Base-by-base conservation (phyloP, 768 basidiomycete genomes). In the Artomyces pyxidatus region DNA sequence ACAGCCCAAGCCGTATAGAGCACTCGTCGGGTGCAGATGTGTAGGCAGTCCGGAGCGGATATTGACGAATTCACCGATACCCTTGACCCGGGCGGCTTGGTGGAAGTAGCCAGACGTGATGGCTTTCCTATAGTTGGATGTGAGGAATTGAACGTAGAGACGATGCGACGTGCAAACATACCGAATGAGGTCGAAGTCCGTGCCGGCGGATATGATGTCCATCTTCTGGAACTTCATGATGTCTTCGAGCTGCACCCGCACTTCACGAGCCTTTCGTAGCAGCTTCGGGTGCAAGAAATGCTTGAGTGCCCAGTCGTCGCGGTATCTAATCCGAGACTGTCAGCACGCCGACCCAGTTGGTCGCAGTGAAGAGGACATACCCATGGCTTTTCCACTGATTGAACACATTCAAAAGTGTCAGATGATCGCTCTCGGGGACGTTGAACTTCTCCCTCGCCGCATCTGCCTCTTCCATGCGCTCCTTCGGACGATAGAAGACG, bases 191-290 rank as follows among this genome's bases (percentile, higher is more conserved):
- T 99, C 96, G 68, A 92, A 98, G 63, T 98, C 93, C 0, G 94
- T 97, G 6, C 95, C 95, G 32, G 82, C 85, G 5, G 92, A 91
- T 57, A 90, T 78, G 19, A 91, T 66, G 42, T 88, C 88, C 87
- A 98, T 90, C 71, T 97, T 97, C 68, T 97, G 94, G 66, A 89
- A 88, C 61, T 96, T 95, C 93, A 97, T 97, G 65, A 99, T 98
- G 61, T 99, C 96, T 62, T 97, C 94, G 14, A 99, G 77, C 69
- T 99, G 96, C 3, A 77, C 80, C 26, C 96, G 82, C 30, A 99
- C 96, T 71, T 99, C 96, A 26, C 95, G 77, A 5, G 89, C 88
- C 67, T 99, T 99, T 37, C 95, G 75, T 29, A 99, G 76, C 35
- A 97, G 74, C 65, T 98, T 98, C 0, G 95, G 95, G 63, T 99